Base-by-base conservation (phyloP, 257 asterid species). In the Solanum peruvianum region DNA sequence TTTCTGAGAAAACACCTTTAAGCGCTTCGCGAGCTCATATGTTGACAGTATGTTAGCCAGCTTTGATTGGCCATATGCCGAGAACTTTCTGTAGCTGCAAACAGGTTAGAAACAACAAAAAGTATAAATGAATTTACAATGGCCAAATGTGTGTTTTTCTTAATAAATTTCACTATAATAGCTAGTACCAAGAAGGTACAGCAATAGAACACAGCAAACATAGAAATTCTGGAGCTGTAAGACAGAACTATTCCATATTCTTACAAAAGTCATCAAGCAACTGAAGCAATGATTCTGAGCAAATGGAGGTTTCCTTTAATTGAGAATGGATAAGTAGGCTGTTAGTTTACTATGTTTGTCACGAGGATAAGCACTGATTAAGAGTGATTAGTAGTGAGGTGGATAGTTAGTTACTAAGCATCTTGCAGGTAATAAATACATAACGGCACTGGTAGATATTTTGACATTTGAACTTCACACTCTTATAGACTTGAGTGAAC, bases 21-120 rank as follows among this genome's bases (percentile, higher is more conserved):
- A 89, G 82, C 87, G 93, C 85, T 93, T 90, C 1, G 94, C 16
- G 52, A 96, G 91, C 93, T 94, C 99, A 49, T 93, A 93, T 4
- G 96, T 91, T 45, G 94, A 98, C 86, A 96, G 93, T 82, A 93
- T 67, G 64, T 94, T 96, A 83, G 98, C 93, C 60, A 96, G 95
- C 90, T 96, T 96, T 87, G 99, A 95, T 91, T 96, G 99, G 83
- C 97, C 94, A 85, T 96, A 96, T 15, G 99, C 98, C 84, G 41
- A 62, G 88, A 86, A 89, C 37, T 85, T 91, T 82, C 9, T 52
- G 87, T 94, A 94, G 86, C 99, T 96, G 95, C 89, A 87, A 71
- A 60, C 71, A 62, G 76, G 89, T 66, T 86, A 88, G 29, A 56
- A 64, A 25, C 9, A 84, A 58, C 35, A 83, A 42, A 81, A 29